These are phyloP conservation scores for Typha latifolia DNA, from an alignment of 176 grass and related monocot genomes.

Conservation along the genomic window DNA sequence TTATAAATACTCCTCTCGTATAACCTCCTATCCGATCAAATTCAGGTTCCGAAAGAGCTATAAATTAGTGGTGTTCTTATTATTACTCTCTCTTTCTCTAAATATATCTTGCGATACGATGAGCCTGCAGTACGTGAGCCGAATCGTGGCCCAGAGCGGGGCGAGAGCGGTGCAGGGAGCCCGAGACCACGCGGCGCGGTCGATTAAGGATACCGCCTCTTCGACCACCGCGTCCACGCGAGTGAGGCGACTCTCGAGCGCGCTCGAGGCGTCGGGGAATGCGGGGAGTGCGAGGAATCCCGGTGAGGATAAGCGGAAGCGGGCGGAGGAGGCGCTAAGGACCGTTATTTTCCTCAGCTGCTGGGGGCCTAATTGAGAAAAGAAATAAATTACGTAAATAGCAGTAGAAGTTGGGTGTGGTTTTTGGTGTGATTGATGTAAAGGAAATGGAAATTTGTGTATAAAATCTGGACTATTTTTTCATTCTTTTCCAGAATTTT, in stretches of 20 bases:
- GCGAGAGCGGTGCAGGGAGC: not conserved
- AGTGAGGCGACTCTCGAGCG: not conserved
- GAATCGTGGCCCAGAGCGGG: constrained; percentile 25
- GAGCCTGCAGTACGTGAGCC: constrained; percentile 59
- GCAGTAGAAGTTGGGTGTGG: no score
- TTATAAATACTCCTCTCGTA: not conserved
- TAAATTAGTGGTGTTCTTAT: no score
- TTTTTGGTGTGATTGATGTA: no score
- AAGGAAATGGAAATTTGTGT: no score
- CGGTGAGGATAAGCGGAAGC: not conserved
- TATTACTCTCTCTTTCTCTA: no score
- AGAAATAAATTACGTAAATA: no score
- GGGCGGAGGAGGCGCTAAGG: constrained; percentile 2
- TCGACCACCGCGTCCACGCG: not conserved
- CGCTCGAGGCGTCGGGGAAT: not conserved
- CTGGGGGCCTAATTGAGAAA: not conserved
- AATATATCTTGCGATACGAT: constrained; percentile 21
- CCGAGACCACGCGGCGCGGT: not conserved
- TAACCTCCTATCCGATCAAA: no score
- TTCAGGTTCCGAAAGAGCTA: no score
- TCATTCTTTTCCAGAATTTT: no score
- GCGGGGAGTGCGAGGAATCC: not conserved
- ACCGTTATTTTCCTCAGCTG: not conserved
- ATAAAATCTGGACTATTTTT: no score
- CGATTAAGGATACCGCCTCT: not conserved